Percentiles rank a stretch among this genome's conserved stretches.
phyloP scores from a whole-genome alignment of 208 protist species.

The Trypanosoma grayi region DNA sequence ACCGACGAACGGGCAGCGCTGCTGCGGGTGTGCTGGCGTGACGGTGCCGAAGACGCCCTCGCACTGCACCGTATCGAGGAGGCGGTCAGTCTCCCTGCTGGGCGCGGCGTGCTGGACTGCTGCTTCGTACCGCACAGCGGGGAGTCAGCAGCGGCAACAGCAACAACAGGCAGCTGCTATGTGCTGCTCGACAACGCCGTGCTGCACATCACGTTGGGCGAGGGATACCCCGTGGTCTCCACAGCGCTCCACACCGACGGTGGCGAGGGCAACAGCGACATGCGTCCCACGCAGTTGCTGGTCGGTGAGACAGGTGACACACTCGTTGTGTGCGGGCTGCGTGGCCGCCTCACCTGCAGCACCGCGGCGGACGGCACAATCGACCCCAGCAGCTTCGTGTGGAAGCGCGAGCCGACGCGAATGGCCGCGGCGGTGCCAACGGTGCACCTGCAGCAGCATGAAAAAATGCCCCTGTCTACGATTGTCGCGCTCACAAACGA shows the following conservation, averaged over 20 bases:
- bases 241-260: constrained; percentile 1
- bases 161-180: constrained; percentile 33
- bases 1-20: constrained; percentile 80
- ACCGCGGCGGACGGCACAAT: constrained; percentile 56
- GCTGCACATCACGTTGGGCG: constrained; percentile 48
- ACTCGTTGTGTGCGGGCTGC: constrained; percentile 43
- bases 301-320: neutral
- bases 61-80: constrained; percentile 49
- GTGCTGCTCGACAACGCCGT: constrained; percentile 61
- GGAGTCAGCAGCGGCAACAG: neutral
- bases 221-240: constrained; percentile 52
- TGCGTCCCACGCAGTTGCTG: constrained; percentile 16
- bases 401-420: constrained; percentile 2
- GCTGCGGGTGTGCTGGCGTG: constrained; percentile 46
- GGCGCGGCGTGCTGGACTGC: constrained; percentile 59
- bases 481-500: constrained; percentile 17
- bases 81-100: constrained; percentile 49
- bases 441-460: neutral
- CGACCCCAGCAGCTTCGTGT: constrained; percentile 37
- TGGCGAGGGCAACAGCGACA: neutral
- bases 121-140: constrained; percentile 30
- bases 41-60: constrained; percentile 38
- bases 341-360: constrained; percentile 37
- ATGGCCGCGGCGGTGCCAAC: constrained; percentile 16
- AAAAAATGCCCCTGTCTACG: neutral